Evolutionary conservation across 441 rosid species (phyloP).

Genomic region (Breynia disticha): DNA sequence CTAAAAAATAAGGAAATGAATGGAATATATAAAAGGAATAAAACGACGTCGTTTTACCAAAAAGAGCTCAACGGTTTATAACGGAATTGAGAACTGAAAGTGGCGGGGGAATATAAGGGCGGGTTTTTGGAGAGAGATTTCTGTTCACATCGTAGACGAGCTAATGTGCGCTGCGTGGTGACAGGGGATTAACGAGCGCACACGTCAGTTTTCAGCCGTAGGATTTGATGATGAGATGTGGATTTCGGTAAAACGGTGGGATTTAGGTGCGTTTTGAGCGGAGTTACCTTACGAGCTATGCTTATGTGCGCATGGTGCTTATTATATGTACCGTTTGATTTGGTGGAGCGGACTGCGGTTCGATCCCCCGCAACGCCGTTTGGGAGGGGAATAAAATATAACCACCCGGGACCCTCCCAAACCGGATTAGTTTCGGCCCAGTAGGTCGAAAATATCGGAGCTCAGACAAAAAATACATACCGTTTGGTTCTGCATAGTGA

Average conservation of each 20-base stretch:
- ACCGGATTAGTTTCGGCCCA: no score
- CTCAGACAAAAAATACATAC: no score
- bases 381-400: no score
- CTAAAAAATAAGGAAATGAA: neutral
- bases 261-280: neutral
- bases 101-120: conserved; percentile 18
- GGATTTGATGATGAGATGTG: conserved; percentile 9
- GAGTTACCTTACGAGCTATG: neutral
- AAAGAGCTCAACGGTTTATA: conserved; percentile 18
- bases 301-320: neutral
- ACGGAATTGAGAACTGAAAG: conserved; percentile 14
- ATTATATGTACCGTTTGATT: no score
- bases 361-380: no score
- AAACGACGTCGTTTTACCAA: no score
- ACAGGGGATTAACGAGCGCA: conserved; percentile 18
- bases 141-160: conserved; percentile 9
- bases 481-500: no score
- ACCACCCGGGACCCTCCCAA: no score
- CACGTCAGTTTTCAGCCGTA: conserved; percentile 14
- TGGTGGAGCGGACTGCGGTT: no score
- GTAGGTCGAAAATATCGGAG: no score
- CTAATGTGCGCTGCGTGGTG: conserved; percentile 31
- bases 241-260: neutral
- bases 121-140: conserved; percentile 24
- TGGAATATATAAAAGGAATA: neutral